Evolutionary conservation across 257 asterid species (phyloP).

Genomic region (Pogostemon cablin): DNA sequence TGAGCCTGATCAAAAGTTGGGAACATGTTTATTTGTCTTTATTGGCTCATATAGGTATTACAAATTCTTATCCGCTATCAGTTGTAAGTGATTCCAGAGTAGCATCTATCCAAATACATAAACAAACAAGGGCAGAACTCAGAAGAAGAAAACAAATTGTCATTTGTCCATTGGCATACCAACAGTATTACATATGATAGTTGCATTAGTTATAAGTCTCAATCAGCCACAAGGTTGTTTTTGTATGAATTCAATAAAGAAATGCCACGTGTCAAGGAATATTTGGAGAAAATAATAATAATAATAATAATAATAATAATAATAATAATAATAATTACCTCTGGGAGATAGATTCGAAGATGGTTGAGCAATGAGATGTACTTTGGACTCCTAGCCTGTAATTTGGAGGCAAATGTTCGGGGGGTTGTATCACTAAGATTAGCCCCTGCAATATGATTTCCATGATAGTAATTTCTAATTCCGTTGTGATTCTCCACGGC

Average conservation of each 20-base stretch:
- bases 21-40: slow-evolving; percentile 24
- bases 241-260: neutral
- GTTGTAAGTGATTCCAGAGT: neutral
- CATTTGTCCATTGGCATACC: slow-evolving; percentile 15
- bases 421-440: slow-evolving; percentile 84
- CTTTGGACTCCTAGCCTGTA: slow-evolving; percentile 95
- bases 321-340: slow-evolving; percentile 50
- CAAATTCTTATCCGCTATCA: neutral
- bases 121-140: slow-evolving; percentile 18
- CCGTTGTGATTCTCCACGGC: slow-evolving; percentile 85
- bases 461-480: slow-evolving; percentile 92
- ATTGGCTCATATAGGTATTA: slow-evolving; percentile 11
- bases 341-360: slow-evolving; percentile 96
- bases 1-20: slow-evolving; percentile 18
- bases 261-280: slow-evolving; percentile 21
- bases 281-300: neutral
- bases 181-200: slow-evolving; percentile 10
- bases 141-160: slow-evolving; percentile 22
- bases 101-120: slow-evolving; percentile 17
- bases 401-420: slow-evolving; percentile 85
- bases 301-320: too few species aligned
- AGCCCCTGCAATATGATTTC: slow-evolving; percentile 88
- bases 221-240: neutral
- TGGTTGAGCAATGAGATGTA: slow-evolving; percentile 96
- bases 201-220: neutral